Evolutionary conservation across 805 yeast genomes (phyloP), one percentile per base, ranked within the genome.

Genomic region (Kodamaea lidongshanica): DNA sequence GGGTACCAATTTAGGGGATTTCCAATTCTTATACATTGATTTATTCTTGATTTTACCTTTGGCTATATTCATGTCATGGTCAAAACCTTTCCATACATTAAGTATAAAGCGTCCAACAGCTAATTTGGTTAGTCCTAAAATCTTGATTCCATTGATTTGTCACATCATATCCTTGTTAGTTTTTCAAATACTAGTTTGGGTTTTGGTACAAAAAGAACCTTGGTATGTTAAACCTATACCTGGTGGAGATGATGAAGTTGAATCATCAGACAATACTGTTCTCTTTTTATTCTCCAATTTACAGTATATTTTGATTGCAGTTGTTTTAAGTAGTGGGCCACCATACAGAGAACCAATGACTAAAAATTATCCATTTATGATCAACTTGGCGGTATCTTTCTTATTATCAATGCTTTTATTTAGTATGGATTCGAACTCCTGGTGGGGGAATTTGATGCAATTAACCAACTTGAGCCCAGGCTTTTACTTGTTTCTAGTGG

Each of bases 51-150:
- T 92, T 45, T 71, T 92, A 34, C 99, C 99, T 7, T 73, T 92
- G 48, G 98, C 98, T 0, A 77, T 92, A 5, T 87, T 88, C 58
- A 83, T 92, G 98, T 88, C 96, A 4, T 92, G 98, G 97, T 79
- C 96, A 1, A 75, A 77, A 45, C 94, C 99, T 0, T 79, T 65
- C 47, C 58, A 58, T 2, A 45, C 38, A 13, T 61, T 92, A 17
- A 73, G 74, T 8, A 55, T 61, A 20, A 88, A 87, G 48, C 70
- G 95, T 29, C 98, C 99, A 5, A 84, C 94, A 0, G 96, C 98
- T 0, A 89, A 92, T 54, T 64, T 92, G 37, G 92, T 92, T 1
- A 82, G 95, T 1, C 81, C 89, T 25, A 88, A 88, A 52, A 79
- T 92, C 22, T 65, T 94, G 42, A 67, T 84, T 3, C 95, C 96